These are phyloP conservation scores for Fragilariopsis cylindrus DNA, from an alignment of 108 stramenopile genomes.

Conservation along the genomic window DNA sequence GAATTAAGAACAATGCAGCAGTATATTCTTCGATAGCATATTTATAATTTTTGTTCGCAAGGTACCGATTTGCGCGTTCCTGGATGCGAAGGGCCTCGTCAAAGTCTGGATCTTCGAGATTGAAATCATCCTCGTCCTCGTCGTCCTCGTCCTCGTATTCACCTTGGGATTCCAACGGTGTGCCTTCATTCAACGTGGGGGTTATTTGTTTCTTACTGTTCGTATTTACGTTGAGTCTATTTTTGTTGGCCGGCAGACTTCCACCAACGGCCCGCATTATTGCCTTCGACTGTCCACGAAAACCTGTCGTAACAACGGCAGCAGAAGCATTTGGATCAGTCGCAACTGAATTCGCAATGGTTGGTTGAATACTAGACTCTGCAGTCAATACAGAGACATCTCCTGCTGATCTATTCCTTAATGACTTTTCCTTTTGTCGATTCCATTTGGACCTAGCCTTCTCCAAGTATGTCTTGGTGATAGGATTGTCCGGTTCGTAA, in stretches of 20 bases:
- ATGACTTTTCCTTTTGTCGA: conserved; percentile 57
- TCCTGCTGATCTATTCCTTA: conserved; percentile 28
- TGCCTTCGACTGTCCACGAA: conserved; percentile 34
- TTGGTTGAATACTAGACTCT: conserved; percentile 53
- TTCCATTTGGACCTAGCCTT: conserved; percentile 80
- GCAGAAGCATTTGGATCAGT: conserved; percentile 55
- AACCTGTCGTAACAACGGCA: conserved; percentile 39
- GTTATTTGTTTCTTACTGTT: background rate
- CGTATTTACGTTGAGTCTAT: background rate
- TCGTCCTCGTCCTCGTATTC: conserved; percentile 27
- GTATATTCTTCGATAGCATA: conserved; percentile 84
- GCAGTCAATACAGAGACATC: conserved; percentile 51
- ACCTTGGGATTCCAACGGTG: background rate
- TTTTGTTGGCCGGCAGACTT: conserved; percentile 6
- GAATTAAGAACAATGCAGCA: conserved; percentile 83
- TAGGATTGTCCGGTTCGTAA: conserved; percentile 73
- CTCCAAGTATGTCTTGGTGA: conserved; percentile 79
- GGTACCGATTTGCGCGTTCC: conserved; percentile 65
- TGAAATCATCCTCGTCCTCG: conserved; percentile 29
- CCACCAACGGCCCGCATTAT: conserved; percentile 34
- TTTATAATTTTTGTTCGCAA: conserved; percentile 76
- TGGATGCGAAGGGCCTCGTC: conserved; percentile 89
- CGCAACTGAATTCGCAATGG: conserved; percentile 58
- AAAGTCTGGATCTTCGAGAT: conserved; percentile 81
- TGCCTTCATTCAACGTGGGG: conserved; percentile 9